Conservation (phyloP, 73 alveolate species). For the Breviolum minutum region DNA sequence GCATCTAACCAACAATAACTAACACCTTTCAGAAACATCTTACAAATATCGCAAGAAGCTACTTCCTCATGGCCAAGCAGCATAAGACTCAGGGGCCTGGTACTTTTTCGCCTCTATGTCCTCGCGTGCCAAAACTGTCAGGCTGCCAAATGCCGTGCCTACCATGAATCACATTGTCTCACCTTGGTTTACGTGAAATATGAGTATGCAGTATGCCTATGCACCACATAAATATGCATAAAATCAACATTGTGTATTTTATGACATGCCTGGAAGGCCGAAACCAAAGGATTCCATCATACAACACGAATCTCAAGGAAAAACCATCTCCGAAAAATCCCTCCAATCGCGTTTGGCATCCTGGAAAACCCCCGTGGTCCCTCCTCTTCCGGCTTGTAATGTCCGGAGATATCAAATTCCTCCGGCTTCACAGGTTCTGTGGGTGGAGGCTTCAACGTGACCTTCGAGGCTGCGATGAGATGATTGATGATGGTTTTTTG, state of each 20-base stretch:
- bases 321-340: too few relatives aligned
- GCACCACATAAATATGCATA: background rate
- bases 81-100: conserved; percentile 83
- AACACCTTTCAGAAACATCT: too few relatives aligned
- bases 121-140: background rate
- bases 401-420: conserved; percentile 83
- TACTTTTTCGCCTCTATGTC: conserved; percentile 82
- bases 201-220: too few relatives aligned
- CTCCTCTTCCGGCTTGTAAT: conserved; percentile 81
- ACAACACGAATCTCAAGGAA: background rate
- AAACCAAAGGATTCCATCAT: background rate
- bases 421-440: conserved; percentile 77
- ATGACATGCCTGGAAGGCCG: background rate
- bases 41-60: too few relatives aligned
- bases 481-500: too few relatives aligned
- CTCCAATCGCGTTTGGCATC: background rate
- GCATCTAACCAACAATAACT: too few relatives aligned
- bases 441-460: conserved; percentile 64
- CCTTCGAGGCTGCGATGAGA: background rate
- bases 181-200: too few relatives aligned
- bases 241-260: background rate
- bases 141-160: too few relatives aligned
- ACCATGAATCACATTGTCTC: too few relatives aligned
- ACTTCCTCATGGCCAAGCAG: background rate
- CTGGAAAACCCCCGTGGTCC: background rate